phyloP scores from a whole-genome alignment of 345 rosid genomes.

The Citrus hindsii region DNA sequence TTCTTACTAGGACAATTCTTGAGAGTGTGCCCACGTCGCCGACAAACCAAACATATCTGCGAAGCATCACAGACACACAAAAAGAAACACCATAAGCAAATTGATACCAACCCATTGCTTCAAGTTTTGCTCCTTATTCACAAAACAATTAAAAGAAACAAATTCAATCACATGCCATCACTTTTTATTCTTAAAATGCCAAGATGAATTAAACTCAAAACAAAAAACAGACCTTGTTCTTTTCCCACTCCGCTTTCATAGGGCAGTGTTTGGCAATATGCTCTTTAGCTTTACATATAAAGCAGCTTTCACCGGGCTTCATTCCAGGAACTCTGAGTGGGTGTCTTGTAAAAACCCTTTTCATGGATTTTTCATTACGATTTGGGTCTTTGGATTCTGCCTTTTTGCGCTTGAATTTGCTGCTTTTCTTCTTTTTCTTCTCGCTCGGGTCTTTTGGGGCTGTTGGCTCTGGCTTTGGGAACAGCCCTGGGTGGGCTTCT shows the following conservation, averaged over 20 bases:
- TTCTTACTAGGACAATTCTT: constrained; percentile 70
- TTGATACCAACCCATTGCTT: neutral
- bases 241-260: constrained; percentile 82
- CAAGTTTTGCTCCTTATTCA: neutral
- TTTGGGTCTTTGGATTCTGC: constrained; percentile 28
- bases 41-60: constrained; percentile 83
- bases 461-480: constrained; percentile 68
- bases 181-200: neutral
- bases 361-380: constrained; percentile 16
- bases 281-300: constrained; percentile 66
- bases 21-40: constrained; percentile 85
- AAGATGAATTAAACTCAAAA: neutral
- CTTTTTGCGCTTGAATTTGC: constrained; percentile 59
- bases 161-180: neutral
- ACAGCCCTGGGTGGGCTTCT: constrained; percentile 58
- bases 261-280: constrained; percentile 90
- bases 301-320: constrained; percentile 95
- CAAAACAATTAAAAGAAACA: neutral
- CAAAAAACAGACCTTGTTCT: constrained; percentile 56
- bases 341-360: constrained; percentile 48
- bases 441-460: constrained; percentile 59
- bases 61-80: constrained; percentile 17
- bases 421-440: constrained; percentile 50
- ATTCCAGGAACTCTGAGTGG: constrained; percentile 90
- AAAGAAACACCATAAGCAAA: neutral